These are phyloP conservation scores for Grosmannia huntii DNA, from an alignment of 2,329 filamentous ascomycete genomes.

Conservation along the genomic window DNA sequence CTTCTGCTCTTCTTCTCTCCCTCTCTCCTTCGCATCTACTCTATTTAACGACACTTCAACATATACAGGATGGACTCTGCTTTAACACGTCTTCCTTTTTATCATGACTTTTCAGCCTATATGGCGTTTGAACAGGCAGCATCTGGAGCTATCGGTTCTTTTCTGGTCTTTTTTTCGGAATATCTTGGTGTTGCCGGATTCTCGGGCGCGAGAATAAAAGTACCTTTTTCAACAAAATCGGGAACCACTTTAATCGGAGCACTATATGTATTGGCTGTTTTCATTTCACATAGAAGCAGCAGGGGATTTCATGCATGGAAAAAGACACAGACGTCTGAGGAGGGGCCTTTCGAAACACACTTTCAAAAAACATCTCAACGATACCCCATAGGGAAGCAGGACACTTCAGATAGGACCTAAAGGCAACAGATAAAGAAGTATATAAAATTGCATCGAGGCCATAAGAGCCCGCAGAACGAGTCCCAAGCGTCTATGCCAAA, in stretches of 20 bases:
- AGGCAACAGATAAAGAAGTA: background rate
- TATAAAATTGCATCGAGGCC: background rate
- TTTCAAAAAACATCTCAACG: slow-evolving; percentile 21
- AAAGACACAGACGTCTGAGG: slow-evolving; percentile 2
- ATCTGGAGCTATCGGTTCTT: background rate
- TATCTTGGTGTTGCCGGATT: background rate
- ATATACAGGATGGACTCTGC: slow-evolving; percentile 4
- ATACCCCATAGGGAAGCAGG: slow-evolving; percentile 18
- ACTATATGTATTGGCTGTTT: background rate
- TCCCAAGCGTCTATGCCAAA: too few species aligned
- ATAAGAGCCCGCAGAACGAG: too few species aligned
- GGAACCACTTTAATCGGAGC: slow-evolving; percentile 6
- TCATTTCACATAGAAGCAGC: background rate
- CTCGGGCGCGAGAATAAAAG: background rate
- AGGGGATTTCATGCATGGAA: background rate
- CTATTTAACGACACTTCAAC: slow-evolving; percentile 4
- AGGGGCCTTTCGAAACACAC: background rate
- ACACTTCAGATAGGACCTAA: background rate
- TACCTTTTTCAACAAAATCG: slow-evolving; percentile 16
- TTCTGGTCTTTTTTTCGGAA: background rate
- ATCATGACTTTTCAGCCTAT: background rate
- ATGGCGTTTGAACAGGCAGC: background rate
- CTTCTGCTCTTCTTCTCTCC: background rate
- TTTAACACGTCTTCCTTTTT: slow-evolving; percentile 7
- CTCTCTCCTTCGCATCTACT: background rate